Conservation (phyloP, 176 grass and related monocot genomes). For the Oryza glaberrima region DNA sequence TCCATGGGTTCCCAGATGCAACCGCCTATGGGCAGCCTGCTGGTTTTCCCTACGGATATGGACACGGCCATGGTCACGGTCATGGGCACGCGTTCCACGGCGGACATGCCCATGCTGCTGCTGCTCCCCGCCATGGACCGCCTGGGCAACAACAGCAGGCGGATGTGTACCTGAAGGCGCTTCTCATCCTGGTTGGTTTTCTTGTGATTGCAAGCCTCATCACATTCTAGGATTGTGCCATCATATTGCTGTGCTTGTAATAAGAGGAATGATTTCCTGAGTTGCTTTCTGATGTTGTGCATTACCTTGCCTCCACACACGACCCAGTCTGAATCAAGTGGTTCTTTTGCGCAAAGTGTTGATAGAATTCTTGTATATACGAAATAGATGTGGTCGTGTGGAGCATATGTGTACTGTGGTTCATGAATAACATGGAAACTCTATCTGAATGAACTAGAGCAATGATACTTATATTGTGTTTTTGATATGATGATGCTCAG, state of each 20-base stretch:
- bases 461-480: background rate
- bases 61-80: conserved; percentile 33
- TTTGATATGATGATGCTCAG: background rate
- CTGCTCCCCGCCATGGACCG: conserved; percentile 49
- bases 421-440: conserved; percentile 30
- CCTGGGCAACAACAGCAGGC: conserved; percentile 74
- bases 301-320: conserved; percentile 3
- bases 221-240: conserved; percentile 63
- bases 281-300: conserved; percentile 15
- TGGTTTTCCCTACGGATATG: conserved; percentile 73
- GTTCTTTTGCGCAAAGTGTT: conserved; percentile 21
- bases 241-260: conserved; percentile 17
- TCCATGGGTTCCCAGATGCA: conserved; percentile 74
- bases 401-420: conserved; percentile 26
- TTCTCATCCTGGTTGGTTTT: conserved; percentile 82
- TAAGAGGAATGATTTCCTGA: conserved; percentile 5
- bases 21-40: conserved; percentile 68
- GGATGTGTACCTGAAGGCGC: conserved; percentile 76
- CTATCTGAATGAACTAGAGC: conserved; percentile 21
- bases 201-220: conserved; percentile 84
- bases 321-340: conserved; percentile 9
- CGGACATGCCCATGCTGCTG: conserved; percentile 54
- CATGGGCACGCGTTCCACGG: conserved; percentile 71
- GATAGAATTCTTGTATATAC: conserved; percentile 48
- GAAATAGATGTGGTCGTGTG: conserved; percentile 26